Conservation (phyloP, 164 flowering plant genomes). For the Tetracentron sinense region DNA sequence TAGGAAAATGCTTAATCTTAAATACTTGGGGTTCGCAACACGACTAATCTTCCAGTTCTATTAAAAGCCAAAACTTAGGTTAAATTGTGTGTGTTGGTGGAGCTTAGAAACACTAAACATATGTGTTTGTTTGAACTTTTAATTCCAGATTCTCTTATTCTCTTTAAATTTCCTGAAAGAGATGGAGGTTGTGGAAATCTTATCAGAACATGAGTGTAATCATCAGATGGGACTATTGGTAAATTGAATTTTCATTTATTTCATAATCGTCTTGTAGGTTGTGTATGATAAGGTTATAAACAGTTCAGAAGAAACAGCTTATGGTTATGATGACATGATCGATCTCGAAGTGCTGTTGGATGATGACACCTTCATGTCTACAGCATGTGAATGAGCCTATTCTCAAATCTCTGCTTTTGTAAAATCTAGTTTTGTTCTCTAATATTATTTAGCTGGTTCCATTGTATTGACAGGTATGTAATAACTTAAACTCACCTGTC, state of each 20-base stretch:
- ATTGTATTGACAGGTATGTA: neutral
- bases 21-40: too few relatives aligned
- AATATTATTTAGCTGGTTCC: conserved; percentile 4
- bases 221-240: too few relatives aligned
- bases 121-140: too few relatives aligned
- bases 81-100: too few relatives aligned
- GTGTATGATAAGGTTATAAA: conserved; percentile 22
- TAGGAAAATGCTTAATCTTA: too few relatives aligned
- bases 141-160: too few relatives aligned
- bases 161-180: too few relatives aligned
- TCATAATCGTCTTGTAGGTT: conserved; percentile 33
- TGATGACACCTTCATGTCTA: conserved; percentile 56
- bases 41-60: too few relatives aligned
- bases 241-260: neutral
- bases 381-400: conserved; percentile 22
- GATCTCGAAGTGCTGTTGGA: conserved; percentile 55
- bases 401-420: conserved; percentile 5
- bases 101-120: too few relatives aligned
- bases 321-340: conserved; percentile 51
- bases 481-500: neutral
- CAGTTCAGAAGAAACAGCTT: conserved; percentile 33
- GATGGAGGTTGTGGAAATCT: too few relatives aligned
- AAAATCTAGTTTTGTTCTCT: conserved; percentile 10
- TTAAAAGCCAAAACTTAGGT: too few relatives aligned
- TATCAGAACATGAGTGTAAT: too few relatives aligned